Evolutionary conservation across 495 filamentous ascomycete species (phyloP).

Genomic region (Neurospora sp.): DNA sequence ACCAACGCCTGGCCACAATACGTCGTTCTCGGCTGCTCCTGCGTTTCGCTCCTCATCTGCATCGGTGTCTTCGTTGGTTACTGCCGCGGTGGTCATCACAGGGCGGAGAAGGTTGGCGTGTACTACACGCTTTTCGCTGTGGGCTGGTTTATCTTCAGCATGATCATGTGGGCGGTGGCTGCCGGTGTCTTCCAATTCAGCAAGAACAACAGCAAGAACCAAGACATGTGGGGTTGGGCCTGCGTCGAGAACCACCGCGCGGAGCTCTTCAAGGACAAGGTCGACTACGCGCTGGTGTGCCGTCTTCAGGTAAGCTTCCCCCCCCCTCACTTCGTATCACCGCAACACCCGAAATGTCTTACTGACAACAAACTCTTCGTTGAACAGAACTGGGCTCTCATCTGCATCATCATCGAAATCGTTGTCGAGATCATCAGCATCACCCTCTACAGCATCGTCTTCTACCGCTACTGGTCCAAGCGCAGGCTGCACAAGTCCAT

Average conservation of each 20-base stretch:
- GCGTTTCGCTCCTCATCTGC: slow-evolving; percentile 70
- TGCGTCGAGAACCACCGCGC: slow-evolving; percentile 80
- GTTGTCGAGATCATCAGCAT: slow-evolving; percentile 89
- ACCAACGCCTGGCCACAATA: slow-evolving; percentile 88
- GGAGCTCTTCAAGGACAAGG: slow-evolving; percentile 60
- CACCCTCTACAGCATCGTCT: slow-evolving; percentile 82
- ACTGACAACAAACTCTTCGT: slow-evolving; percentile 9
- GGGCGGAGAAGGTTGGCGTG: slow-evolving; percentile 83
- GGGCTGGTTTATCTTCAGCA: slow-evolving; percentile 86
- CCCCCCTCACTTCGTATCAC: not conserved
- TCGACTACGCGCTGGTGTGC: slow-evolving; percentile 90
- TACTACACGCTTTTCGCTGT: slow-evolving; percentile 93
- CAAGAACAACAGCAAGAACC: slow-evolving; percentile 56
- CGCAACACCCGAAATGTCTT: not conserved
- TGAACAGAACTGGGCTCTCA: slow-evolving; percentile 78
- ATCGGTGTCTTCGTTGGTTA: slow-evolving; percentile 77
- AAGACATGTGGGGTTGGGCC: slow-evolving; percentile 96
- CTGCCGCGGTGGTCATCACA: slow-evolving; percentile 76
- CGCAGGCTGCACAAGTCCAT: slow-evolving; percentile 89
- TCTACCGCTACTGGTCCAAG: slow-evolving; percentile 95
- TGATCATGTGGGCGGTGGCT: slow-evolving; percentile 84
- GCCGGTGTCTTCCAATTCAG: slow-evolving; percentile 75
- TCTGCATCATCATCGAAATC: slow-evolving; percentile 96
- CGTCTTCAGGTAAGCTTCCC: slow-evolving; percentile 65
- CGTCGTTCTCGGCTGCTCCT: slow-evolving; percentile 63